phyloP scores from a whole-genome alignment of 768 basidiomycete species.

The Agrocybe praecox region DNA sequence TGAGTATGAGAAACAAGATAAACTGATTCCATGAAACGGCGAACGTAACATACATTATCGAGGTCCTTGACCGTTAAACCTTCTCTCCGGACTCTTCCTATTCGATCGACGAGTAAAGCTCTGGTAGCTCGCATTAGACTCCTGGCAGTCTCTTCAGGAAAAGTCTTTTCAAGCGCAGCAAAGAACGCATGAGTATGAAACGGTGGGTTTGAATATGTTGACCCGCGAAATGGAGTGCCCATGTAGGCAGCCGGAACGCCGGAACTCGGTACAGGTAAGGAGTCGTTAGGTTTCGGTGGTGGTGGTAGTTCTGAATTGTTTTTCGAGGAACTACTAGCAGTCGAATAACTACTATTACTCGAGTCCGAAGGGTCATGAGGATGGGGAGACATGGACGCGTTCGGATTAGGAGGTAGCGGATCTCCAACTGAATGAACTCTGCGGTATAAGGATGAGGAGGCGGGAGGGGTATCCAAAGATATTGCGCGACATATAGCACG shows the following conservation, averaged over 20 bases:
- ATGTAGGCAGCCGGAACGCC: conserved; percentile 21
- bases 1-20: neutral
- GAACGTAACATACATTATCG: conserved; percentile 69
- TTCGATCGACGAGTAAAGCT: conserved; percentile 76
- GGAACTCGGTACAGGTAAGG: conserved; percentile 12
- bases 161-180: conserved; percentile 66
- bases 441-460: conserved; percentile 3
- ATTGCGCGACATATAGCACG: conserved; percentile 18
- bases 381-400: conserved; percentile 19
- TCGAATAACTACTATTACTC: no score
- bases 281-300: conserved; percentile 9
- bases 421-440: conserved; percentile 15
- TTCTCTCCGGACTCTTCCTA: conserved; percentile 70
- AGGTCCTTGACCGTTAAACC: conserved; percentile 77
- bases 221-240: conserved; percentile 21
- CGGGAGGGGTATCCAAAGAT: conserved; percentile 4
- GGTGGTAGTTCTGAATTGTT: conserved; percentile 1
- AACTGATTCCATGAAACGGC: conserved; percentile 1
- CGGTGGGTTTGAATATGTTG: conserved; percentile 66
- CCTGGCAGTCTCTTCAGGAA: conserved; percentile 72
- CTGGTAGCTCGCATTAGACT: conserved; percentile 85
- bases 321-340: conserved; percentile 1
- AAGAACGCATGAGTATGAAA: conserved; percentile 87
- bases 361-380: conserved; percentile 21
- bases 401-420: conserved; percentile 9